Evolutionary conservation across 192 early-diverging fungal genomes (phyloP).

Genomic region (Neocallimastix lanati): DNA sequence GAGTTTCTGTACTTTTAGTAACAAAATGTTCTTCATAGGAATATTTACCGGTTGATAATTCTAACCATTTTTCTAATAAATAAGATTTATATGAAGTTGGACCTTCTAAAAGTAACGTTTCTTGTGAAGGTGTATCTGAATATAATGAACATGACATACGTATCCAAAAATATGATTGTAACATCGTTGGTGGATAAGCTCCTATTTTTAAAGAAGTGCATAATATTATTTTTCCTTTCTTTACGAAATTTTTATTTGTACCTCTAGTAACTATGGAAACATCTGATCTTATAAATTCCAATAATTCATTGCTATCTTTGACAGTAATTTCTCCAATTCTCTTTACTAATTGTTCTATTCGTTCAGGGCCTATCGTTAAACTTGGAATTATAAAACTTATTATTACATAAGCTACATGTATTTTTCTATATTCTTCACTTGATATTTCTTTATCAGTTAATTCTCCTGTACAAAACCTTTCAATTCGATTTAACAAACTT

Average conservation of each 20-base stretch:
- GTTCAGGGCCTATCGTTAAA: background rate
- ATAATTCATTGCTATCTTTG: background rate
- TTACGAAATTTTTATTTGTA: background rate
- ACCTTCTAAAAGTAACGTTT: background rate
- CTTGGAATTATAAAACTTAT: background rate
- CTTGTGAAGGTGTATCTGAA: background rate
- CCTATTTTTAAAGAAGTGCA: background rate
- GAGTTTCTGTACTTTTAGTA: background rate
- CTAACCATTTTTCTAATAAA: background rate
- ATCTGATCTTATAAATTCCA: background rate
- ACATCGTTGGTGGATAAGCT: background rate
- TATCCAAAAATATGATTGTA: background rate
- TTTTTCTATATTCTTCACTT: background rate
- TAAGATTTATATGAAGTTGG: background rate
- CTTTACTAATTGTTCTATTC: background rate
- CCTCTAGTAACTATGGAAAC: background rate
- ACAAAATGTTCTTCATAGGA: background rate
- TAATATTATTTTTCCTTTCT: background rate
- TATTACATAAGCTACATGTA: background rate
- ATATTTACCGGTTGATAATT: background rate
- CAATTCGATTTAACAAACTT: background rate
- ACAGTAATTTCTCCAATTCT: background rate
- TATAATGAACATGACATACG: background rate
- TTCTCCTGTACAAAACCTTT: background rate
- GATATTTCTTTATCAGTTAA: background rate